Evolutionary conservation across 1,284 basidiomycete species (phyloP), one percentile per base, ranked within the genome.

Genomic region (Microbotryomycetes sp.): DNA sequence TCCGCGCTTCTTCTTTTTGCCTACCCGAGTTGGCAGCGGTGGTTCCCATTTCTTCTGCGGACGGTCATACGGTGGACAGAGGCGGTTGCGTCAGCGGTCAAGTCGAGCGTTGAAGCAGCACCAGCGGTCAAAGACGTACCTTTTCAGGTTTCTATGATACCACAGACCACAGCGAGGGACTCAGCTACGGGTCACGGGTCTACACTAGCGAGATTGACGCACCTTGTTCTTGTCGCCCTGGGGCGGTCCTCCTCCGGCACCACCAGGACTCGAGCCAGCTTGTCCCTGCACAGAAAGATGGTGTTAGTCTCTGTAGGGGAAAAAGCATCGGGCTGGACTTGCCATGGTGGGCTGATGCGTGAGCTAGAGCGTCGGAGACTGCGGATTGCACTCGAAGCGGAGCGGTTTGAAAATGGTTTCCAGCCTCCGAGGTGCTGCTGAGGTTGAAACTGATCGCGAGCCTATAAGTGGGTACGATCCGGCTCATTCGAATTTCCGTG

Each of bases 31-130:
- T 13, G 96, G 94, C 56, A 97, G 84, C 66, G 96, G 96, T 13
- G 96, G 93, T 76, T 98, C 96, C 93, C 94, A 99, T 79, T 97
- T 97, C 84, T 94, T 65, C 66, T 67, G 54, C 35, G n/a, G n/a
- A 21, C 16, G 4, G 16, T 2, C 21, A 21, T 3, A 26, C 21
- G 11, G 28, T 5, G 15, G 6, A 18, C 18, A n/a, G 21, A n/a
- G 45, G 29, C 26, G 27, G 27, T 46, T 54, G 53, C 53, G 53
- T 46, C 45, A 46, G 53, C 53, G 53, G 3, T 54, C 35, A 18
- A 41, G 35, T 26, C 29, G 9, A 24, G 18, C 27, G 30, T 35
- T 27, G 23, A 21, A 13, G 41, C 45, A 54, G 46, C 61, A 46
- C 56, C 18, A n/a, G 7, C 28, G 4, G 61, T n/a, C n/a, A n/a